Conservation (phyloP, 1,139 yeast species). For the Pichia sp. region DNA sequence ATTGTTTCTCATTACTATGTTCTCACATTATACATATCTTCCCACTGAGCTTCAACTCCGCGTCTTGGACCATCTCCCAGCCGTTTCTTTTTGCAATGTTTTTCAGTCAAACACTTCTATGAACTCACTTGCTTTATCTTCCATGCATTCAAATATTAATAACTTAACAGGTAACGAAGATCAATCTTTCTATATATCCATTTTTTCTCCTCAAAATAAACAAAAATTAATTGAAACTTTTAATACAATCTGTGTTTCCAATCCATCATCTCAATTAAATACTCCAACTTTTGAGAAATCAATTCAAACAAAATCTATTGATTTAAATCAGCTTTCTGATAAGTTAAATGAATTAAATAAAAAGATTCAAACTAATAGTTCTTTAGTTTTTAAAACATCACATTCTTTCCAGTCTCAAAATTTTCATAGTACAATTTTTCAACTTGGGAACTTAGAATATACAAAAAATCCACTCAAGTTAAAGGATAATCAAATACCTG, state of each 20-base stretch:
- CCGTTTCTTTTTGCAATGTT: slow-evolving; percentile 12
- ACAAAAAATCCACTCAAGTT: slow-evolving; percentile 20
- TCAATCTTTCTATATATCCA: slow-evolving; percentile 16
- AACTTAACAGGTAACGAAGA: slow-evolving; percentile 1
- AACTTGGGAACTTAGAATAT: slow-evolving; percentile 18
- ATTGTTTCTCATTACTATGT: neutral
- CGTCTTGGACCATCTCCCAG: slow-evolving; percentile 13
- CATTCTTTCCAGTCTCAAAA: neutral
- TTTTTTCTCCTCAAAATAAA: slow-evolving; percentile 26
- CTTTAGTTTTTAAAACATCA: neutral
- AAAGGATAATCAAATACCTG: neutral
- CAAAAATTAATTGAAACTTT: slow-evolving; percentile 19
- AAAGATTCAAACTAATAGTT: neutral
- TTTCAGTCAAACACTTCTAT: slow-evolving; percentile 8
- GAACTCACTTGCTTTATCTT: slow-evolving; percentile 8
- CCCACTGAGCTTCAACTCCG: slow-evolving; percentile 22
- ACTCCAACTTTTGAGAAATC: slow-evolving; percentile 4
- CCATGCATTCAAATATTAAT: slow-evolving; percentile 1
- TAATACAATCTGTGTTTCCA: slow-evolving; percentile 20
- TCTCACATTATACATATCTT: neutral
- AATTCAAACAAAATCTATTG: slow-evolving; percentile 1
- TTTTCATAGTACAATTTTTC: slow-evolving; percentile 15
- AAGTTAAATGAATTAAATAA: slow-evolving; percentile 8
- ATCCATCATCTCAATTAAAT: neutral
- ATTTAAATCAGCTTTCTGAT: slow-evolving; percentile 13